Percentiles rank a stretch among this genome's conserved stretches.
phyloP scores from a whole-genome alignment of 805 yeast species.

The Kurtzmaniella cleridarum region DNA sequence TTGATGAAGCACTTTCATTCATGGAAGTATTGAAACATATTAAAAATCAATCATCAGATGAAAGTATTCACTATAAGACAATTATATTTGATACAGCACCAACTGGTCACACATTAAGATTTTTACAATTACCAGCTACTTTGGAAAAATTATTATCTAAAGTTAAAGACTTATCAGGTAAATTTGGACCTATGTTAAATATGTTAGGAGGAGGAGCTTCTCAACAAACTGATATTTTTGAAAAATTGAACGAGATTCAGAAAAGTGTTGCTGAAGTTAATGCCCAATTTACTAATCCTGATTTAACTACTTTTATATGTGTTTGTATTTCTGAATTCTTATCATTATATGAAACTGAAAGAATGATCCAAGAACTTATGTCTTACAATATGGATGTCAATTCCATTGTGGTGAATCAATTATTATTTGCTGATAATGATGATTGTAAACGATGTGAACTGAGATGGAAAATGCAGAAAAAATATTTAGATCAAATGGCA shows the following conservation, averaged over 20 bases:
- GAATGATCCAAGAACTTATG: constrained; percentile 94
- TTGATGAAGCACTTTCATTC: constrained; percentile 95
- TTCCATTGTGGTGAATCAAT: constrained; percentile 92
- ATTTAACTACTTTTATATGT: constrained; percentile 90
- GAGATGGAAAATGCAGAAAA: constrained; percentile 93
- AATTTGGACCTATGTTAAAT: constrained; percentile 86
- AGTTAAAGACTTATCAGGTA: constrained; percentile 78
- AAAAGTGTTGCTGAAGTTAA: constrained; percentile 81
- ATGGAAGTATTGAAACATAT: constrained; percentile 98
- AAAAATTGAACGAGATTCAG: constrained; percentile 75
- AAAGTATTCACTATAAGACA: constrained; percentile 54
- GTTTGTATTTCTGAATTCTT: constrained; percentile 97
- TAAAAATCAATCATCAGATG: constrained; percentile 52
- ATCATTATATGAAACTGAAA: constrained; percentile 93
- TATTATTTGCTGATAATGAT: constrained; percentile 78
- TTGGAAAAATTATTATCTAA: constrained; percentile 82
- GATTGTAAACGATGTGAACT: constrained; percentile 85
- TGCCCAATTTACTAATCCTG: constrained; percentile 93
- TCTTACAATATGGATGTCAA: constrained; percentile 95
- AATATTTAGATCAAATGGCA: constrained; percentile 90
- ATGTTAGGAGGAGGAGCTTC: constrained; percentile 64
- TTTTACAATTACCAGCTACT: constrained; percentile 90
- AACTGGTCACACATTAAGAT: constrained; percentile 95
- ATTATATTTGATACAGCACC: constrained; percentile 99
- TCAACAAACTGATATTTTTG: constrained; percentile 64